phyloP scores from a whole-genome alignment of 2,329 filamentous ascomycete species.

The Elsinoe necatrix region DNA sequence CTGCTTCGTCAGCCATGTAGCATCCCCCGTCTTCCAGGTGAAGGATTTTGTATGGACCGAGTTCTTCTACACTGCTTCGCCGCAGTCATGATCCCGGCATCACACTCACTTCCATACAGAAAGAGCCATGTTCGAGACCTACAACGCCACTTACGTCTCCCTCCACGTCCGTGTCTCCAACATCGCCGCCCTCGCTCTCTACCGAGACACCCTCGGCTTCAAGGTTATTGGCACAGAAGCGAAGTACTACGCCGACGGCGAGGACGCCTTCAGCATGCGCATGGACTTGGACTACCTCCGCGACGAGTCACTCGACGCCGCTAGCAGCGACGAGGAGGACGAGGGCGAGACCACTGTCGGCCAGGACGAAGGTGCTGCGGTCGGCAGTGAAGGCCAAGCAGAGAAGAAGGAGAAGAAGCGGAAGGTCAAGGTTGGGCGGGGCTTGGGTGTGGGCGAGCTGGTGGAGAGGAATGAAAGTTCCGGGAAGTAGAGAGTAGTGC shows the following conservation, averaged over 20 bases:
- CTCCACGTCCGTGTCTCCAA: conserved; percentile 95
- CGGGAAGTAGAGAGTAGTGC: conserved; percentile 37
- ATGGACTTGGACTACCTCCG: conserved; percentile 62
- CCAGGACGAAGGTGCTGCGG: conserved; percentile 34
- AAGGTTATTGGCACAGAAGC: conserved; percentile 74
- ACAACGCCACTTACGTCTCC: conserved; percentile 83
- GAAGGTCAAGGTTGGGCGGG: conserved; percentile 77
- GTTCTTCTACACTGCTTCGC: neutral
- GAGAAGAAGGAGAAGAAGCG: conserved; percentile 53
- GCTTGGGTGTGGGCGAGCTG: conserved; percentile 65
- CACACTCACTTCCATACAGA: conserved; percentile 43
- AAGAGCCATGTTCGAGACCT: conserved; percentile 93
- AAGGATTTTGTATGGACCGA: no score
- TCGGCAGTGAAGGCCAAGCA: conserved; percentile 31
- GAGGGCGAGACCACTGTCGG: conserved; percentile 32
- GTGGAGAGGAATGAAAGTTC: conserved; percentile 49
- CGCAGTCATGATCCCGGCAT: neutral
- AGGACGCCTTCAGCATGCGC: conserved; percentile 91
- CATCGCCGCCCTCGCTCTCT: conserved; percentile 79
- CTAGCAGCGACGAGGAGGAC: conserved; percentile 35
- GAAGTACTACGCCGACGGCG: conserved; percentile 95
- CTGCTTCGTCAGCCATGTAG: no score
- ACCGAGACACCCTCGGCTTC: conserved; percentile 87
- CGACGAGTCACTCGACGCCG: conserved; percentile 42
- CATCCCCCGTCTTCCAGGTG: no score